Percentiles rank a stretch among this genome's conserved stretches.
Conservation (phyloP, 75 land plant species). For the Pinus taeda region DNA sequence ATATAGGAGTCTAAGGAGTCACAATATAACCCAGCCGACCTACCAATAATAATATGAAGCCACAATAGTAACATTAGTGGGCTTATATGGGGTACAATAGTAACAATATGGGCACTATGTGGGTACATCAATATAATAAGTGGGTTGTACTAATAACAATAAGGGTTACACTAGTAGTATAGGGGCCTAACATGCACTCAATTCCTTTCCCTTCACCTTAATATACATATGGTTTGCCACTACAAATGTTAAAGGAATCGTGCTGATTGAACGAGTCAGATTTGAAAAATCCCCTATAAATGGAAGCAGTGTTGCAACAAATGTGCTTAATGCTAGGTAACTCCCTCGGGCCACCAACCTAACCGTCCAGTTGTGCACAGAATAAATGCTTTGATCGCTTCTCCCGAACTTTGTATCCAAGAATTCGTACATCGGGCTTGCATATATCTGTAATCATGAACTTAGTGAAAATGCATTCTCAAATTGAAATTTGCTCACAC, state of each 20-base stretch:
- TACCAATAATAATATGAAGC: too few relatives aligned
- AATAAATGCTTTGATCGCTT: slow-evolving; percentile 30
- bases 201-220: slow-evolving; percentile 41
- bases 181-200: too few relatives aligned
- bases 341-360: slow-evolving; percentile 59
- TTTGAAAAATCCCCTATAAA: slow-evolving; percentile 82
- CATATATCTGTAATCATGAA: slow-evolving; percentile 56
- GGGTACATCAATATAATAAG: too few relatives aligned
- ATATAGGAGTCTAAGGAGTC: too few relatives aligned
- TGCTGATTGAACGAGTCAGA: slow-evolving; percentile 71
- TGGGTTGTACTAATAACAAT: too few relatives aligned
- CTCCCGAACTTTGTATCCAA: slow-evolving; percentile 64
- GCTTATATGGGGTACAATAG: too few relatives aligned
- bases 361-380: slow-evolving; percentile 32
- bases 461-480: too few relatives aligned
- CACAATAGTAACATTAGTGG: too few relatives aligned
- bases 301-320: slow-evolving; percentile 69
- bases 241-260: slow-evolving; percentile 73
- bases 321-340: slow-evolving; percentile 55
- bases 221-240: slow-evolving; percentile 86
- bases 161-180: too few relatives aligned
- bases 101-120: too few relatives aligned
- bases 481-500: too few relatives aligned
- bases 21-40: too few relatives aligned
- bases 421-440: slow-evolving; percentile 87